Percentiles rank a stretch among this genome's conserved stretches.
Evolutionary conservation across 441 rosid species (phyloP).

Genomic region (Theobroma grandiflorum): DNA sequence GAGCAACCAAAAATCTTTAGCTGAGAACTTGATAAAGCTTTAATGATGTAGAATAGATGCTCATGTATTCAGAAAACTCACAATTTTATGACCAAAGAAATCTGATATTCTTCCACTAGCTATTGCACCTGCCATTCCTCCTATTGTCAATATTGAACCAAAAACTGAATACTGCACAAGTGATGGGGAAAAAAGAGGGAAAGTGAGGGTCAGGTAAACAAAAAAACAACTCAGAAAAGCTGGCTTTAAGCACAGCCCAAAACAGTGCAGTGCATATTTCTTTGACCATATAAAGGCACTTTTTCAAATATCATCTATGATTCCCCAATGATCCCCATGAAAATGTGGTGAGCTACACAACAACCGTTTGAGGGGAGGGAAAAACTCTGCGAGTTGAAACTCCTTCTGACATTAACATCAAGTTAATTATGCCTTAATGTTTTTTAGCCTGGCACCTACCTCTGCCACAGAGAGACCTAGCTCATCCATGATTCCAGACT

Average conservation of each 20-base stretch:
- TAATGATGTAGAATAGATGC: neutral
- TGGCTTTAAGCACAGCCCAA: neutral
- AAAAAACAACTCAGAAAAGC: neutral
- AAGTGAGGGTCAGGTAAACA: too few species aligned
- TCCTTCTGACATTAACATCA: too few species aligned
- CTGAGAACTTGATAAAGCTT: neutral
- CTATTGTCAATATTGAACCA: conserved; percentile 83
- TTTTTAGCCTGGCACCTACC: conserved; percentile 18
- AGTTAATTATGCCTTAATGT: neutral
- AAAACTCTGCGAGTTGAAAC: too few species aligned
- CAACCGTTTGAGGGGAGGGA: too few species aligned
- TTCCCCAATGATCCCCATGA: neutral
- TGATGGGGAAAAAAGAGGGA: too few species aligned
- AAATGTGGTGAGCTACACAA: too few species aligned
- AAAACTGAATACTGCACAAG: conserved; percentile 28
- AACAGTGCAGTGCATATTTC: neutral
- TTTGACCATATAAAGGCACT: neutral
- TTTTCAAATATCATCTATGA: too few species aligned
- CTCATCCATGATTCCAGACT: conserved; percentile 42
- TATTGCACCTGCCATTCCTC: conserved; percentile 89
- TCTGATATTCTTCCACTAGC: conserved; percentile 75
- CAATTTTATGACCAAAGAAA: conserved; percentile 79
- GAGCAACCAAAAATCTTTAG: neutral
- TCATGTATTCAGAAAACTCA: conserved; percentile 28
- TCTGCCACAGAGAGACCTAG: conserved; percentile 37